Evolutionary conservation across 2,329 filamentous ascomycete genomes (phyloP).

Genomic region (Mycocentrospora acerina): DNA sequence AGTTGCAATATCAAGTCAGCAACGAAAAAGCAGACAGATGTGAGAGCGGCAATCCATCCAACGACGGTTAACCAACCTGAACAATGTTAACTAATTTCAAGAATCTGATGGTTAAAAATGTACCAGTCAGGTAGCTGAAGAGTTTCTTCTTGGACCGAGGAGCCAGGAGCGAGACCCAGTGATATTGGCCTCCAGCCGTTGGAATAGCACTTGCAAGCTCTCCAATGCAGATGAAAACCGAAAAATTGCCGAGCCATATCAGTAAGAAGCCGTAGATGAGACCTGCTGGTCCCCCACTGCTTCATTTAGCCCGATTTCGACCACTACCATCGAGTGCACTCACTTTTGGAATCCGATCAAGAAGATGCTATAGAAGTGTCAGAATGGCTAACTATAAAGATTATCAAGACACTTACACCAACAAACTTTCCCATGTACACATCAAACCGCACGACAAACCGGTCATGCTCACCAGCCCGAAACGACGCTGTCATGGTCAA

Average conservation of each 20-base stretch:
- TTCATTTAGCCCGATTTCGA: conserved; percentile 4
- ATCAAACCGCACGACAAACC: conserved; percentile 41
- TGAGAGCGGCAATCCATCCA: conserved; percentile 47
- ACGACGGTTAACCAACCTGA: conserved; percentile 49
- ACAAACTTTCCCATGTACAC: conserved; percentile 42
- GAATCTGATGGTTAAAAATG: background rate
- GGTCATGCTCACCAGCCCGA: conserved; percentile 40
- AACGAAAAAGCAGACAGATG: conserved; percentile 39
- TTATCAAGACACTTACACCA: conserved; percentile 29
- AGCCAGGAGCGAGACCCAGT: conserved; percentile 47
- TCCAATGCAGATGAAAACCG: conserved; percentile 38
- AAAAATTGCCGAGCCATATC: conserved; percentile 42
- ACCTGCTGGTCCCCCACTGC: conserved; percentile 39
- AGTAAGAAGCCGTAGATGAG: conserved; percentile 41
- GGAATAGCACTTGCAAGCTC: conserved; percentile 43
- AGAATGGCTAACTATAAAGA: background rate
- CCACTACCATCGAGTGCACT: conserved; percentile 6
- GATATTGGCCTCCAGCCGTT: conserved; percentile 44
- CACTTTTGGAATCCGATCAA: conserved; percentile 40
- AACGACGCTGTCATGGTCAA: conserved; percentile 35
- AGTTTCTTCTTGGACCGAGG: conserved; percentile 46
- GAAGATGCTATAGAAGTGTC: conserved; percentile 27
- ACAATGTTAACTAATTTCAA: conserved; percentile 7
- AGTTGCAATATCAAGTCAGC: conserved; percentile 37
- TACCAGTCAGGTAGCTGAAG: conserved; percentile 48